Conservation (phyloP, 176 grass and related monocot species). For the Cymbopogon citratus region DNA sequence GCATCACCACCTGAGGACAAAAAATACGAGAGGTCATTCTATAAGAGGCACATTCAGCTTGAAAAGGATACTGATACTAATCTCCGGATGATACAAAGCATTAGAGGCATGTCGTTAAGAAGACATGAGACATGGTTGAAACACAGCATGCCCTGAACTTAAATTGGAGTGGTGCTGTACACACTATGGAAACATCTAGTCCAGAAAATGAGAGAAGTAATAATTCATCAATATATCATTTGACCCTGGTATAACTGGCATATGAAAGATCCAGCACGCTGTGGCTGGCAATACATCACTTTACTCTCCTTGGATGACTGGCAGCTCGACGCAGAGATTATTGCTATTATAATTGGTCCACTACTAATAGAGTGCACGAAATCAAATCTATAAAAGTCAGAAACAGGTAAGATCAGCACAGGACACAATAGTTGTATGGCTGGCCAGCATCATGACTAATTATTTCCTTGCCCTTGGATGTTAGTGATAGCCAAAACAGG, state of each 20-base stretch:
- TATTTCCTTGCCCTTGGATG: not conserved
- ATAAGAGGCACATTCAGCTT: slow-evolving; percentile 1
- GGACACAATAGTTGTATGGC: not conserved
- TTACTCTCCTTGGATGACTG: not conserved
- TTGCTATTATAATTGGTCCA: not conserved
- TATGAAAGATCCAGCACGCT: not conserved
- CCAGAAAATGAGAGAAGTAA: not conserved
- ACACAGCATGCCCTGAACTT: not conserved
- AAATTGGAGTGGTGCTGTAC: not conserved
- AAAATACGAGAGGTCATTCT: not conserved
- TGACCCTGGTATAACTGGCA: not conserved
- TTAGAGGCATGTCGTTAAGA: not conserved
- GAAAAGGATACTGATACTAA: not conserved
- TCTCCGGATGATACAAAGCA: not conserved
- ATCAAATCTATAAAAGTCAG: not conserved
- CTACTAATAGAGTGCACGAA: not conserved
- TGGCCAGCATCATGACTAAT: not conserved
- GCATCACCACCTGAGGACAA: slow-evolving; percentile 79
- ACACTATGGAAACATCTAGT: not conserved
- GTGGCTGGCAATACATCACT: not conserved
- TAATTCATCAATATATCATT: not conserved
- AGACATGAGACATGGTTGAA: not conserved
- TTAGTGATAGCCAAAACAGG: not conserved
- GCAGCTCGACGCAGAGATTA: not conserved
- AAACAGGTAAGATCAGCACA: not conserved